Conservation (phyloP, 345 rosid species). For the Lumnitzera racemosa region DNA sequence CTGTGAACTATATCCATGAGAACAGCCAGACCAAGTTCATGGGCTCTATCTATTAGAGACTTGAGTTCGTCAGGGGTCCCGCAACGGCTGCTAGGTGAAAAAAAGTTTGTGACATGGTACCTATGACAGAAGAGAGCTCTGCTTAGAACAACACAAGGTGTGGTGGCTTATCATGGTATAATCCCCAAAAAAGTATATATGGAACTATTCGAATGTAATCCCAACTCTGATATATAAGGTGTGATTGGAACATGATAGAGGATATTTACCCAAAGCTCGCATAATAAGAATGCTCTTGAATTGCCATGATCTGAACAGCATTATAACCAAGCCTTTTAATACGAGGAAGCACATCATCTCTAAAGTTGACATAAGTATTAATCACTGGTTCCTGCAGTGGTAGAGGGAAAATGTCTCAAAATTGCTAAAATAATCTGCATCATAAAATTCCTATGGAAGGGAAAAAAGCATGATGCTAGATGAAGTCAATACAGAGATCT, state of each 20-base stretch:
- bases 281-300: conserved; percentile 95
- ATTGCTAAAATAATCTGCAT: conserved; percentile 5
- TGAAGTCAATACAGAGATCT: too few species aligned
- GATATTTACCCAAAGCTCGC: conserved; percentile 88
- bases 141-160: not conserved
- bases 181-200: not conserved
- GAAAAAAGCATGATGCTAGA: too few species aligned
- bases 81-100: conserved; percentile 95
- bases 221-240: not conserved
- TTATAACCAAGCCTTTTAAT: conserved; percentile 89
- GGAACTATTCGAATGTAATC: not conserved
- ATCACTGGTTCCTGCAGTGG: conserved; percentile 73
- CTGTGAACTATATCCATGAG: conserved; percentile 99
- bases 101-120: conserved; percentile 93
- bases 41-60: conserved; percentile 91
- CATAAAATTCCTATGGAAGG: not conserved
- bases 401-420: conserved; percentile 9
- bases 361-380: conserved; percentile 78
- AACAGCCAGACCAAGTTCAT: conserved; percentile 88
- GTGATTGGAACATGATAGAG: not conserved
- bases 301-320: conserved; percentile 98
- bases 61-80: conserved; percentile 98
- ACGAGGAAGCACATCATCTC: conserved; percentile 96
- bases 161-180: too few species aligned
- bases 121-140: conserved; percentile 39